A percentile compares a stretch with the other conserved stretches of the same genome.
These are phyloP conservation scores for Wickerhamiella bombiphila DNA, from an alignment of 805 yeast genomes.

Conservation along the genomic window DNA sequence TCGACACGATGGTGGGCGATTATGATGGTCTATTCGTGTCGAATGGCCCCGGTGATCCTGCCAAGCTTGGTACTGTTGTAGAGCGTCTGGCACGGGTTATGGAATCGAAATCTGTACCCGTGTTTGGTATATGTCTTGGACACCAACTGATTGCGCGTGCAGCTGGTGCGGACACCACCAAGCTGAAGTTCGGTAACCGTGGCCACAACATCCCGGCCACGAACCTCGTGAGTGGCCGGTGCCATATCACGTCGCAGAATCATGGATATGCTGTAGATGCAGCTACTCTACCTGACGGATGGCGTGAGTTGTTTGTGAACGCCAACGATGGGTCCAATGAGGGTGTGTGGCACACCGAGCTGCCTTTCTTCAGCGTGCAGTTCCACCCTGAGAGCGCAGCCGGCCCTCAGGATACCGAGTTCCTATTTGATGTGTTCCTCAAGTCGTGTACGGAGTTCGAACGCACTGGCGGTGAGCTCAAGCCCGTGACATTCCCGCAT, in stretches of 20 bases:
- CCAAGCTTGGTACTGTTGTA: slow-evolving; percentile 59
- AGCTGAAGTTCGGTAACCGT: slow-evolving; percentile 96
- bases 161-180: slow-evolving; percentile 81
- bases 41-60: slow-evolving; percentile 99
- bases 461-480: slow-evolving; percentile 34
- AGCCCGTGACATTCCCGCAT: slow-evolving; percentile 67
- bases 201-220: slow-evolving; percentile 98
- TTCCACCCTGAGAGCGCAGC: slow-evolving; percentile 99
- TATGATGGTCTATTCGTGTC: slow-evolving; percentile 94
- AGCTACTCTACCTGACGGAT: slow-evolving; percentile 53
- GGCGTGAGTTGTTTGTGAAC: slow-evolving; percentile 91
- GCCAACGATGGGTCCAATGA: slow-evolving; percentile 97
- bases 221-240: slow-evolving; percentile 76
- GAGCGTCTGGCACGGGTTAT: slow-evolving; percentile 44
- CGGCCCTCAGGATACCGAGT: slow-evolving; percentile 98
- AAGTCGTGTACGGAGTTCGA: slow-evolving; percentile 49
- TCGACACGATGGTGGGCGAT: slow-evolving; percentile 43
- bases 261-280: slow-evolving; percentile 97
- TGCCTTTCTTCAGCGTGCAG: slow-evolving; percentile 94
- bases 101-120: slow-evolving; percentile 60
- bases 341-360: slow-evolving; percentile 81
- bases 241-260: slow-evolving; percentile 97
- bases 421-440: slow-evolving; percentile 86
- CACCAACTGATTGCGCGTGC: slow-evolving; percentile 95
- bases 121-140: slow-evolving; percentile 97